Evolutionary conservation across 441 rosid genomes (phyloP), one percentile per base, ranked within the genome.

Genomic region (Euphorbia celastroides): DNA sequence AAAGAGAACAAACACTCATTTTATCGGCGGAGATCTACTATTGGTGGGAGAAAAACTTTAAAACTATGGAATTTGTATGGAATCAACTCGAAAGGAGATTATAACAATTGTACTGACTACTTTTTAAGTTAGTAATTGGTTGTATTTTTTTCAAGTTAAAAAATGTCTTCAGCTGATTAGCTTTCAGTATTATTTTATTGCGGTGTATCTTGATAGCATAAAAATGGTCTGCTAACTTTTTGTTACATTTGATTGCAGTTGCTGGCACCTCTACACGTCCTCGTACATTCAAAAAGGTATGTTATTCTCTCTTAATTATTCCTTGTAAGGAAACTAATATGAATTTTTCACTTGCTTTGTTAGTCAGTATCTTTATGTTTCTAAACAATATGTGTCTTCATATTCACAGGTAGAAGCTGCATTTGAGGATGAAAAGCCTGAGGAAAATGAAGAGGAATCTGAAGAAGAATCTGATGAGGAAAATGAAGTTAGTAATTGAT

Each of bases 231-330:
- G 57, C 57, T 11, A 2, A 20, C 9, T 12, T 62, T 19, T 42
- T 52, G 34, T 20, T 41, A 66, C 54, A 26, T 52, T 11, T 77
- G 36, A 59, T 59, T 85, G 80, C 83, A 91, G 99, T 81, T 83
- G 90, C 99, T 34, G 99, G 99, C 48, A 88, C 92, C 59, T 89
- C 99, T 41, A 56, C 86, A 2, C 96, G 97, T 28, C 96, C 97
- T 72, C 87, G 89, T 14, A 80, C 92, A 19, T 94, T 94, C 77
- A 91, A 78, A 74, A 78, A 74, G 88, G 97, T 90, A 46, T 36
- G 1, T 58, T 30, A 73, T 32, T 75, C 65, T 73, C 57, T 60
- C 64, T 54, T 42, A 50, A n/a, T n/a, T 22, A 13, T 62, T 31
- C 30, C 23, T 60, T 34, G 7, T 13, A 26, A 48, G 26, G 12